Base-by-base conservation (phyloP, 2,329 filamentous ascomycete genomes). In the Blastomyces silverae region DNA sequence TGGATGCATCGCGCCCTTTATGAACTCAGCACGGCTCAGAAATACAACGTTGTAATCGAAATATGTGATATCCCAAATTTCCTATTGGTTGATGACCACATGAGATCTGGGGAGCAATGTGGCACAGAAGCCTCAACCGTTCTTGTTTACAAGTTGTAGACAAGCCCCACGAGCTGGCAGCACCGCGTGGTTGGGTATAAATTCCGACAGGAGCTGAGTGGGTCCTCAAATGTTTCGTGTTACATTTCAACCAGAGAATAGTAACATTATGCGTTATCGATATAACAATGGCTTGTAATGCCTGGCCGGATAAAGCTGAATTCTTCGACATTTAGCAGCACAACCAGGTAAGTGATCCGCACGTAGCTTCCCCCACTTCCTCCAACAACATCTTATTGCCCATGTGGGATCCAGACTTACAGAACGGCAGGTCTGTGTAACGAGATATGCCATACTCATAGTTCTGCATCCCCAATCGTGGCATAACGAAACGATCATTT, bases 401-500 rank as follows among this genome's bases (percentile, higher is more conserved):
- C 28, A 37, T 37, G 59, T 31, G 34, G 42, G 59, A 37, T 37
- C 59, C 10, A 50, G 3, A 50, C 25, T 50, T 61, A 34, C 17
- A n/a, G 39, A 50, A 37, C 42, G 25, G 42, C 15, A 34, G 25
- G 50, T 50, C 28, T 61, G 59, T 61, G 44, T 31, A 52, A 50
- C 59, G 44, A n/a, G 17, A 3, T 31, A 50, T 50, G 25, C 28
- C 59, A 37, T 34, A 37, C 44, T 44, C 25, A 13, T 31, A 28
- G 58, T 31, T 34, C 59, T 50, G 37, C 13, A 5, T 61, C 59
- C 37, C 17, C 37, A 61, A 50, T 31, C 8, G 25, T 52, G 46
- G 8, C 11, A 31, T 50, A 22, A 20, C 25, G 31, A 78, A 25
- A 28, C 28, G 28, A 61, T 76, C 73, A 82, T 70, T 81, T 82